Evolutionary conservation across 768 basidiomycete genomes (phyloP).

Genomic region (Pleurotus tuber-regium): DNA sequence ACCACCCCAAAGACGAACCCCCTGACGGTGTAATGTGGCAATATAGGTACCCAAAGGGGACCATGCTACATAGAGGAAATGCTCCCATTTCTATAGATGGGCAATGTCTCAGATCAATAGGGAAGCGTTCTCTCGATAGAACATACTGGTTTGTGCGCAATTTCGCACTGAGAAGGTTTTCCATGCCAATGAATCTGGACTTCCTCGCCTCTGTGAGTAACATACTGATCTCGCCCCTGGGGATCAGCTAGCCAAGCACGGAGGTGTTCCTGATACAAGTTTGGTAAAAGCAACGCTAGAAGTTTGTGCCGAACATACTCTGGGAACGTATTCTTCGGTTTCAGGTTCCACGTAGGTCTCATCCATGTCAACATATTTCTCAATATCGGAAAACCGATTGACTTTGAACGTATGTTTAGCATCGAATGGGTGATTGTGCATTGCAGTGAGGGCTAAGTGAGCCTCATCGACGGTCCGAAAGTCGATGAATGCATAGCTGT

Average conservation of each 20-base stretch:
- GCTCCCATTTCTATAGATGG: constrained; percentile 81
- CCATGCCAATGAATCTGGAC: constrained; percentile 93
- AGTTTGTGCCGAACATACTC: constrained; percentile 42
- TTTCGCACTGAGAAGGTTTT: constrained; percentile 81
- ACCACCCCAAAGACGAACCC: constrained; percentile 95
- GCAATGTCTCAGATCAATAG: constrained; percentile 13
- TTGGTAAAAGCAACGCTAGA: constrained; percentile 9
- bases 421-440: constrained; percentile 85
- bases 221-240: constrained; percentile 93
- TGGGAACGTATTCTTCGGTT: constrained; percentile 68
- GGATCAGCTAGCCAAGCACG: constrained; percentile 93
- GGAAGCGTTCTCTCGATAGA: constrained; percentile 3
- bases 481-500: constrained; percentile 82
- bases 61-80: constrained; percentile 92
- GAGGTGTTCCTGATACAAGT: constrained; percentile 74
- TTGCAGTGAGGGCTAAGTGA: constrained; percentile 55
- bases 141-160: constrained; percentile 76
- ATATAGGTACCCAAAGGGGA: constrained; percentile 95
- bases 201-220: constrained; percentile 90
- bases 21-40: constrained; percentile 91
- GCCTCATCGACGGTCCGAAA: constrained; percentile 72
- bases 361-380: constrained; percentile 72
- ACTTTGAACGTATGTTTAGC: constrained; percentile 80
- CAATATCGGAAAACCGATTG: constrained; percentile 89
- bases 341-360: constrained; percentile 79